A percentile compares a stretch with the other conserved stretches of the same genome.
These are phyloP conservation scores for Paraphaeosphaeria minitans DNA, from an alignment of 2,329 filamentous ascomycete genomes.

Conservation along the genomic window DNA sequence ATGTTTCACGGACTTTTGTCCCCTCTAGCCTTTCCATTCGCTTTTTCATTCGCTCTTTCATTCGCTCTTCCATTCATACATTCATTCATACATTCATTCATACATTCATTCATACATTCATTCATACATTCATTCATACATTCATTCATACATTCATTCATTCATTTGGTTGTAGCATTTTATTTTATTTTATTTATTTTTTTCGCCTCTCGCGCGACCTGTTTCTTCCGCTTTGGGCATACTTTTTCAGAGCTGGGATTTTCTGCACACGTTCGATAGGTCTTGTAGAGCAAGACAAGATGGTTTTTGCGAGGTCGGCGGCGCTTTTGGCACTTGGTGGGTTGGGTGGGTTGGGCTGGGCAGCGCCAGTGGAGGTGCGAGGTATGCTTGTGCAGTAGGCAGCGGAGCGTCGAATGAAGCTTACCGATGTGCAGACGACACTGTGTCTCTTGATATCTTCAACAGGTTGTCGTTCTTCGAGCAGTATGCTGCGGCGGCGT, in stretches of 20 bases:
- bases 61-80: no score
- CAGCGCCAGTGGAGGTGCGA: conserved; percentile 36
- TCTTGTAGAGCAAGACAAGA: background rate
- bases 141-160: conserved; percentile 1
- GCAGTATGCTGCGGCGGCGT: conserved; percentile 60
- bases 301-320: conserved; percentile 4
- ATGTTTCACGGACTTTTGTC: conserved; percentile 7
- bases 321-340: conserved; percentile 6
- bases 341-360: conserved; percentile 23
- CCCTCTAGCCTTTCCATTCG: no score
- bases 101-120: background rate
- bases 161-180: background rate
- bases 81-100: background rate
- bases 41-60: background rate
- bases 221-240: background rate
- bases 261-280: background rate
- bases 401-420: background rate
- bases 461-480: conserved; percentile 54
- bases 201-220: background rate
- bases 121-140: no score
- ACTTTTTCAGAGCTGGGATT: background rate
- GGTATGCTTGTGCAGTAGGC: conserved; percentile 22
- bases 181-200: no score
- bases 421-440: background rate
- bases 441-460: conserved; percentile 48